Conservation (phyloP, 495 filamentous ascomycete genomes). For the Emericellopsis terricola region DNA sequence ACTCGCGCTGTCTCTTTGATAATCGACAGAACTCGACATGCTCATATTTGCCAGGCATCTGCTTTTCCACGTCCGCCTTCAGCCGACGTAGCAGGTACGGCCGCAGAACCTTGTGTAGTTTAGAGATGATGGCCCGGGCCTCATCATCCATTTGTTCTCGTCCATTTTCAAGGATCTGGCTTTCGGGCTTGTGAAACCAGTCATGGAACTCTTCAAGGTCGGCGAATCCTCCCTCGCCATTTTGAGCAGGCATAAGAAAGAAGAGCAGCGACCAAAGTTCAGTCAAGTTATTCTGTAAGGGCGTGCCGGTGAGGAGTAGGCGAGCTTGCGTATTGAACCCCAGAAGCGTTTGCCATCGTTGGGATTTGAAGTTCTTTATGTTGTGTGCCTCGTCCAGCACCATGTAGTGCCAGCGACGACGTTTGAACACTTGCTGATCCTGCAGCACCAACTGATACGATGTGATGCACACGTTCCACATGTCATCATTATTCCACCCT, state of each 20-base stretch:
- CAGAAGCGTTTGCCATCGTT: conserved; percentile 86
- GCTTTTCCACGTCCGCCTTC: conserved; percentile 97
- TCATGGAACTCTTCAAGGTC: conserved; percentile 82
- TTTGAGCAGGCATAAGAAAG: conserved; percentile 84
- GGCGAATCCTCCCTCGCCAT: conserved; percentile 72
- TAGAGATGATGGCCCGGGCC: conserved; percentile 67
- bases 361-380: conserved; percentile 98
- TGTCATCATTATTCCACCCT: conserved; percentile 77
- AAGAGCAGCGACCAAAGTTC: conserved; percentile 95
- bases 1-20: conserved; percentile 81
- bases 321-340: conserved; percentile 78
- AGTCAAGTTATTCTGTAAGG: conserved; percentile 90
- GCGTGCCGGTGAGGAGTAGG: conserved; percentile 84
- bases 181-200: conserved; percentile 82
- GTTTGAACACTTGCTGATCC: conserved; percentile 84
- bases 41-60: conserved; percentile 97
- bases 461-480: conserved; percentile 94
- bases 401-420: conserved; percentile 94
- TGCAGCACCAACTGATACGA: conserved; percentile 92
- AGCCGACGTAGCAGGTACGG: conserved; percentile 84
- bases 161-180: conserved; percentile 89
- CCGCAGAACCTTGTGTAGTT: conserved; percentile 82
- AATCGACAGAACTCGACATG: conserved; percentile 89
- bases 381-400: conserved; percentile 98
- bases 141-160: conserved; percentile 87